Percentiles rank a stretch among this genome's conserved stretches.
These are phyloP conservation scores for Aspergillus sp. DNA, from an alignment of 2,329 filamentous ascomycete genomes.

Conservation along the genomic window DNA sequence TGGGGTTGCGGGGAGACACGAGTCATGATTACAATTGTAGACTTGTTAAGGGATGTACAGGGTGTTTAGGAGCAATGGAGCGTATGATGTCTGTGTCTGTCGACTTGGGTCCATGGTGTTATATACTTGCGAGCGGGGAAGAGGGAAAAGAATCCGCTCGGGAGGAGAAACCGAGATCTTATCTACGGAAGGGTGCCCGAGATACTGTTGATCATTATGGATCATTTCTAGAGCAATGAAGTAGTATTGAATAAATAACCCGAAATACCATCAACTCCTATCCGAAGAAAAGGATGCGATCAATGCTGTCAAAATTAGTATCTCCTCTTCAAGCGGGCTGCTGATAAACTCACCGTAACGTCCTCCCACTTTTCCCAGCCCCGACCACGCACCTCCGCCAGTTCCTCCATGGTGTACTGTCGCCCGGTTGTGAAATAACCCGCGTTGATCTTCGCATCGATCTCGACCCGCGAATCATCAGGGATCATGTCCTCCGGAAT, in stretches of 20 bases:
- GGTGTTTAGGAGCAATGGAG: not conserved
- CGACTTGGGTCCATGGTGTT: not conserved
- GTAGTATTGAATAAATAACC: not conserved
- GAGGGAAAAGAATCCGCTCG: slow-evolving; percentile 14
- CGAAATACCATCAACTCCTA: not conserved
- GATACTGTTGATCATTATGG: not conserved
- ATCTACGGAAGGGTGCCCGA: slow-evolving; percentile 7
- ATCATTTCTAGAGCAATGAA: not conserved
- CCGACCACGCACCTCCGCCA: slow-evolving; percentile 80
- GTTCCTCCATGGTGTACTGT: slow-evolving; percentile 81
- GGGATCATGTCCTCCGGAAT: slow-evolving; percentile 94
- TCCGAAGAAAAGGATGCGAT: not conserved
- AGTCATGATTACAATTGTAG: too few relatives aligned
- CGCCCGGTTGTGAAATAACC: slow-evolving; percentile 85
- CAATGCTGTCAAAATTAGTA: slow-evolving; percentile 20
- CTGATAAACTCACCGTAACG: slow-evolving; percentile 29
- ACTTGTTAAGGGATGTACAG: too few relatives aligned
- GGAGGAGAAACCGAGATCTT: slow-evolving; percentile 7
- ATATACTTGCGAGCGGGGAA: slow-evolving; percentile 8
- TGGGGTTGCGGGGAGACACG: slow-evolving; percentile 16
- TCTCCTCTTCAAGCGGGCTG: not conserved
- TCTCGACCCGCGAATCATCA: slow-evolving; percentile 93
- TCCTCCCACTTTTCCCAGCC: slow-evolving; percentile 76
- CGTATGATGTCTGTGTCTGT: not conserved
- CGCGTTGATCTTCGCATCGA: slow-evolving; percentile 96